Conservation (phyloP, 164 flowering plant species). For the Umbilicus rupestris region DNA sequence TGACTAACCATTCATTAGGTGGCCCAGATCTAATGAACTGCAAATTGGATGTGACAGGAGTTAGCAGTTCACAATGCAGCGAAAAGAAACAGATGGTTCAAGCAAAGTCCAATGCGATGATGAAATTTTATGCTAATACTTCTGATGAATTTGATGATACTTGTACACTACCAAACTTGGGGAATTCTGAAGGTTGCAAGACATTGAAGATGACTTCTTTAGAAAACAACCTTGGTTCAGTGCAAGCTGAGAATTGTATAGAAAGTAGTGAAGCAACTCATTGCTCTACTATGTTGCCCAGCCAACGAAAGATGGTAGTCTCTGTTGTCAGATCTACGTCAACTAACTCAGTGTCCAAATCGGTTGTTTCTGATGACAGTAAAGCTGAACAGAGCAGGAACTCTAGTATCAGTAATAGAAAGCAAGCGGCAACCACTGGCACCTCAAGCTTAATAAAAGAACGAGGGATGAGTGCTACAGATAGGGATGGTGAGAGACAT, state of each 20-base stretch:
- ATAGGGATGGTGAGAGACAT: constrained; percentile 29
- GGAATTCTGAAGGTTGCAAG: constrained; percentile 20
- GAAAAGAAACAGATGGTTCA: constrained; percentile 23
- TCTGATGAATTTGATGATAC: constrained; percentile 20
- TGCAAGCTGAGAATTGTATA: constrained; percentile 23
- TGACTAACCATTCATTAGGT: constrained; percentile 13
- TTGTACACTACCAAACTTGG: constrained; percentile 17
- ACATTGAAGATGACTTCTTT: constrained; percentile 22
- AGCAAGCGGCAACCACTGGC: constrained; percentile 21
- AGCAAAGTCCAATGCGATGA: constrained; percentile 21
- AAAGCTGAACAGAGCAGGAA: constrained; percentile 23
- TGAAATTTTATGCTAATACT: constrained; percentile 15
- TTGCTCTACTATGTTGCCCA: constrained; percentile 16
- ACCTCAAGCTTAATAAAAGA: constrained; percentile 32
- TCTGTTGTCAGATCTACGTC: constrained; percentile 37
- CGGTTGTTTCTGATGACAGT: constrained; percentile 25
- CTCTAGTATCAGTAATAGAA: constrained; percentile 21
- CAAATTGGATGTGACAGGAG: constrained; percentile 15
- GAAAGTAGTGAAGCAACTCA: constrained; percentile 17
- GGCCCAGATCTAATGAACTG: constrained; percentile 22
- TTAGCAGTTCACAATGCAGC: constrained; percentile 15
- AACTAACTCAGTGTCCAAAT: constrained; percentile 23
- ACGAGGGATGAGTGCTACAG: constrained; percentile 15
- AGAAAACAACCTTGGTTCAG: constrained; percentile 28
- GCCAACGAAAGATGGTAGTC: constrained; percentile 31